Conservation (phyloP, 495 filamentous ascomycete genomes). For the Talaromyces ruber region DNA sequence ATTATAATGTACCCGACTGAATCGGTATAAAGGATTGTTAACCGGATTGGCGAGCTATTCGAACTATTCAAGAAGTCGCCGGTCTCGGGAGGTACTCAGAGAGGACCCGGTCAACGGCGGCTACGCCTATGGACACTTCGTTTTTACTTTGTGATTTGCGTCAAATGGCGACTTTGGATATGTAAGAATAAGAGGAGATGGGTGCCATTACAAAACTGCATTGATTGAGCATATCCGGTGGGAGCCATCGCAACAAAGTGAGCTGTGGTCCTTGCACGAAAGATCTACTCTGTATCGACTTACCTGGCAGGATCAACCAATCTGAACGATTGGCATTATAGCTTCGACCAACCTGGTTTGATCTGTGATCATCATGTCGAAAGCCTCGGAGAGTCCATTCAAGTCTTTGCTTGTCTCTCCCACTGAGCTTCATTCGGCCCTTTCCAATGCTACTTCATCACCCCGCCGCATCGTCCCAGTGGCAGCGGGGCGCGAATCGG, state of each 20-base stretch:
- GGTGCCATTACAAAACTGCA: too few relatives aligned
- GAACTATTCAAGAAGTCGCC: not conserved
- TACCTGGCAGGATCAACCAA: not conserved
- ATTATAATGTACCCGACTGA: too few relatives aligned
- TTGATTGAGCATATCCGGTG: too few relatives aligned
- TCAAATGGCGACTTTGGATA: too few relatives aligned
- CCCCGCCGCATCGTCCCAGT: constrained; percentile 17
- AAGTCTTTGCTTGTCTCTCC: constrained; percentile 12
- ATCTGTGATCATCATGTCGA: not conserved
- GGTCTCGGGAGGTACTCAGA: not conserved
- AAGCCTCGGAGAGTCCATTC: constrained; percentile 7
- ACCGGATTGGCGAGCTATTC: not conserved
- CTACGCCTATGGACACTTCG: not conserved
- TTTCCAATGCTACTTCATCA: not conserved
- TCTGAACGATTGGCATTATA: not conserved
- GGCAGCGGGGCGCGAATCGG: constrained; percentile 12
- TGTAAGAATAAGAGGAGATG: too few relatives aligned
- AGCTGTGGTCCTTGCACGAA: not conserved
- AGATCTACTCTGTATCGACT: not conserved
- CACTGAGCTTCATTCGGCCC: constrained; percentile 8
- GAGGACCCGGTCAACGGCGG: not conserved
- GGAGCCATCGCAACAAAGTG: too few relatives aligned
- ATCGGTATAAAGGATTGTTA: not conserved
- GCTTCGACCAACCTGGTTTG: not conserved
- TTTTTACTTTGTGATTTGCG: not conserved